These are phyloP conservation scores for Sextonia rubra DNA, from an alignment of 164 flowering plant species.

Conservation along the genomic window DNA sequence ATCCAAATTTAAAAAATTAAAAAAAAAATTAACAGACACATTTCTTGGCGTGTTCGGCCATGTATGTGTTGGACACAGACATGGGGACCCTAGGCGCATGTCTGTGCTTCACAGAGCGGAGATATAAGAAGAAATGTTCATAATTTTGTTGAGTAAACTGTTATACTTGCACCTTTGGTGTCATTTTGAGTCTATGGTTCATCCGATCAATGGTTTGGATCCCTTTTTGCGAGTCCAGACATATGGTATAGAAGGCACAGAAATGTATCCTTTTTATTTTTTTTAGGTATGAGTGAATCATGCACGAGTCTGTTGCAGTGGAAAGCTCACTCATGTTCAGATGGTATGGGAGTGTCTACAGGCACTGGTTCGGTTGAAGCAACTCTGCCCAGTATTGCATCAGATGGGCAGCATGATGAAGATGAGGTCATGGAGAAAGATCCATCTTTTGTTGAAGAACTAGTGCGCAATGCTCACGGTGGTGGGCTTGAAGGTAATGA, in stretches of 20 bases:
- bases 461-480: constrained; percentile 3
- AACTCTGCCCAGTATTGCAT: constrained; percentile 13
- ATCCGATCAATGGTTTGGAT: not conserved
- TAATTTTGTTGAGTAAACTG: too few species aligned
- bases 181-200: not conserved
- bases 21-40: too few species aligned
- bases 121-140: too few species aligned
- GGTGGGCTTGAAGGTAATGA: constrained; percentile 22
- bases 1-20: too few species aligned
- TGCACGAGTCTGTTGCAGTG: not conserved
- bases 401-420: constrained; percentile 24
- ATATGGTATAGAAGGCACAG: not conserved
- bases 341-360: constrained; percentile 24
- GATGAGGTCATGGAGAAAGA: constrained; percentile 21
- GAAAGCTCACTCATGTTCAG: constrained; percentile 17
- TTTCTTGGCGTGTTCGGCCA: too few species aligned
- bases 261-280: too few species aligned
- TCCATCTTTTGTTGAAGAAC: constrained; percentile 20
- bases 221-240: not conserved
- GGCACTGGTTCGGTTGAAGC: constrained; percentile 18
- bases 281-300: not conserved
- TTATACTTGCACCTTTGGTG: too few species aligned
- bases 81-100: too few species aligned
- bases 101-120: too few species aligned
- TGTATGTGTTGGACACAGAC: too few species aligned